These are phyloP conservation scores for Drosera capensis DNA, from an alignment of 148 eudicot genomes.

Conservation along the genomic window DNA sequence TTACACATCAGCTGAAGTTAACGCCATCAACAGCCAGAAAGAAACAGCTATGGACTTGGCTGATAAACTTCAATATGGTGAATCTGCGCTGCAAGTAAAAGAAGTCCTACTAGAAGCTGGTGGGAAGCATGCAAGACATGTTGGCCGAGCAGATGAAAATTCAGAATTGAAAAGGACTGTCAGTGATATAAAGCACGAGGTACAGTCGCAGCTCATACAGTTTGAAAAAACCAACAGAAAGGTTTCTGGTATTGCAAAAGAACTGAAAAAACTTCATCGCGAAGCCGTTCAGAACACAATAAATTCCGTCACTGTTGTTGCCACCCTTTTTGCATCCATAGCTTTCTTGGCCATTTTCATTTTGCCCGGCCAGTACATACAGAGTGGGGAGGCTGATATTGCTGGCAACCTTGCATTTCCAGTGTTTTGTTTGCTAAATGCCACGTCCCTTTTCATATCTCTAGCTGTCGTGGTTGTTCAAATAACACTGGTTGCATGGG, in stretches of 20 bases:
- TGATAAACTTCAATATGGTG: slow-evolving; percentile 69
- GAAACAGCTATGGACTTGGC: slow-evolving; percentile 92
- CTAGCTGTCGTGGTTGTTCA: slow-evolving; percentile 83
- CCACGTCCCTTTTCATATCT: slow-evolving; percentile 63
- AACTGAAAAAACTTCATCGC: slow-evolving; percentile 63
- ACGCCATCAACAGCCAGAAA: slow-evolving; percentile 55
- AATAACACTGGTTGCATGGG: slow-evolving; percentile 84
- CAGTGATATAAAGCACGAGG: slow-evolving; percentile 82
- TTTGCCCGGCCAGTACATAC: slow-evolving; percentile 48
- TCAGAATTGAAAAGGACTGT: slow-evolving; percentile 75
- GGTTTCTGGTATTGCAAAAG: slow-evolving; percentile 75
- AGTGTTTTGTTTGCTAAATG: slow-evolving; percentile 54
- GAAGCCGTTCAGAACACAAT: slow-evolving; percentile 87
- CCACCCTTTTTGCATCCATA: slow-evolving; percentile 76
- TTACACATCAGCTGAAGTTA: slow-evolving; percentile 46
- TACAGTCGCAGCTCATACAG: slow-evolving; percentile 65
- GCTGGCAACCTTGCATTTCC: slow-evolving; percentile 49
- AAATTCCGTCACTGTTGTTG: slow-evolving; percentile 78
- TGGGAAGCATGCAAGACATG: slow-evolving; percentile 50
- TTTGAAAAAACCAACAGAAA: slow-evolving; percentile 68
- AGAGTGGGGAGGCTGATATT: slow-evolving; percentile 20
- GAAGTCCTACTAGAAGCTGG: slow-evolving; percentile 57
- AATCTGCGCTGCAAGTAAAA: slow-evolving; percentile 35
- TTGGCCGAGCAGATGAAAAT: slow-evolving; percentile 48
- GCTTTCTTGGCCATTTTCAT: slow-evolving; percentile 80